phyloP scores from a whole-genome alignment of 129 eudicot genomes.

The Escallonia herrerae region DNA sequence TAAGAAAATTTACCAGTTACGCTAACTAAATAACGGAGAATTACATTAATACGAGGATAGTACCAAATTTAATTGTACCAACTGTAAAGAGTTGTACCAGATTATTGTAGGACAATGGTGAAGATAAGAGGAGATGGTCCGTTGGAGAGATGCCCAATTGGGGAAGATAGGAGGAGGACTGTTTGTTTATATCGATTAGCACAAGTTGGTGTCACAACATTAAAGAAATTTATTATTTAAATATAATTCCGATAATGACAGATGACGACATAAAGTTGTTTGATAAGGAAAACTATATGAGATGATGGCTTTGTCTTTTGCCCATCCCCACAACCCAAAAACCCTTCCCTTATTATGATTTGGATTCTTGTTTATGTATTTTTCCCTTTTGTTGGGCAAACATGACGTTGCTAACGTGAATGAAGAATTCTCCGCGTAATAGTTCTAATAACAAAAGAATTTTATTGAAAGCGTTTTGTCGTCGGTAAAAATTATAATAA shows the following conservation, averaged over 20 bases:
- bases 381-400: not conserved
- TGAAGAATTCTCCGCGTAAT: no score
- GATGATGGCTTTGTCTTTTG: conserved; percentile 18
- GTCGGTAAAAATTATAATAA: not conserved
- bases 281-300: conserved; percentile 6
- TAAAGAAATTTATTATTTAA: conserved; percentile 6
- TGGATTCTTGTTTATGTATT: not conserved
- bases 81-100: not conserved
- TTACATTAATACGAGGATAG: no score
- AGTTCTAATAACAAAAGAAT: not conserved
- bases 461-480: not conserved
- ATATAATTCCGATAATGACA: conserved; percentile 2
- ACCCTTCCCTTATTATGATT: conserved; percentile 1
- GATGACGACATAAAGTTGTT: conserved; percentile 36
- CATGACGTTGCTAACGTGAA: no score
- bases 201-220: conserved; percentile 7
- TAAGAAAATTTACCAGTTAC: not conserved
- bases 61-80: conserved; percentile 4
- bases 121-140: not conserved
- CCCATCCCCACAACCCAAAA: not conserved
- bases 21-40: not conserved
- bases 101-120: not conserved
- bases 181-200: not conserved
- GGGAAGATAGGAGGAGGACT: no score
- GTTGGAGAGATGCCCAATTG: not conserved